Conservation (phyloP, 257 asterid species). For the Solanum sejunctum region DNA sequence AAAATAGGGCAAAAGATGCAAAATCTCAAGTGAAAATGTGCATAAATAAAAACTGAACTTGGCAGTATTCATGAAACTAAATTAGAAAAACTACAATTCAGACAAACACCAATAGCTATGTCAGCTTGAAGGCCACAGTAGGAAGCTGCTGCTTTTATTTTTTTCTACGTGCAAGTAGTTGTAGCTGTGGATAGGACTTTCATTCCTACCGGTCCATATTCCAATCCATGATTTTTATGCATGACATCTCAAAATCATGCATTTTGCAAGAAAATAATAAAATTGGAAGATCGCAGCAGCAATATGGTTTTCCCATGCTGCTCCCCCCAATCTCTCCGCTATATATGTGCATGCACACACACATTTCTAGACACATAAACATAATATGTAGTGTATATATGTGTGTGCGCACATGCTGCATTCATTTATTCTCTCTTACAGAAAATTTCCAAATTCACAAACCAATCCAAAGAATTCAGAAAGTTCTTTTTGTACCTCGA, state of each 20-base stretch:
- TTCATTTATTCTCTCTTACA: background rate
- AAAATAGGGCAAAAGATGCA: background rate
- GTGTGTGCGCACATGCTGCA: background rate
- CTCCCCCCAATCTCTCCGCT: background rate
- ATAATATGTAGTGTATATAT: background rate
- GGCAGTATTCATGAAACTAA: background rate
- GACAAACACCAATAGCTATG: background rate
- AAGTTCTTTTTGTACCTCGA: conserved; percentile 45
- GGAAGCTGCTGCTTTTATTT: background rate
- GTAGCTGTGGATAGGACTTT: background rate
- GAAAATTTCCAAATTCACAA: background rate
- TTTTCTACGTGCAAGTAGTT: background rate
- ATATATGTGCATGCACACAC: background rate
- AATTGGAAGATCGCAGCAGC: background rate
- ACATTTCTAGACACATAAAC: background rate
- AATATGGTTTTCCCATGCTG: background rate
- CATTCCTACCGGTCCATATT: background rate
- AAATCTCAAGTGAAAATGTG: background rate
- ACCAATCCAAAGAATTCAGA: background rate
- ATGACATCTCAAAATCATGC: background rate
- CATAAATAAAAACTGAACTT: background rate
- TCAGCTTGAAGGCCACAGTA: background rate
- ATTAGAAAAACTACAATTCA: background rate
- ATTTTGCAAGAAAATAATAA: background rate
- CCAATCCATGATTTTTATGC: background rate